A percentile compares a stretch with the other conserved stretches of the same genome.
phyloP scores from a whole-genome alignment of 148 eudicot genomes.

The Bassia scoparia region DNA sequence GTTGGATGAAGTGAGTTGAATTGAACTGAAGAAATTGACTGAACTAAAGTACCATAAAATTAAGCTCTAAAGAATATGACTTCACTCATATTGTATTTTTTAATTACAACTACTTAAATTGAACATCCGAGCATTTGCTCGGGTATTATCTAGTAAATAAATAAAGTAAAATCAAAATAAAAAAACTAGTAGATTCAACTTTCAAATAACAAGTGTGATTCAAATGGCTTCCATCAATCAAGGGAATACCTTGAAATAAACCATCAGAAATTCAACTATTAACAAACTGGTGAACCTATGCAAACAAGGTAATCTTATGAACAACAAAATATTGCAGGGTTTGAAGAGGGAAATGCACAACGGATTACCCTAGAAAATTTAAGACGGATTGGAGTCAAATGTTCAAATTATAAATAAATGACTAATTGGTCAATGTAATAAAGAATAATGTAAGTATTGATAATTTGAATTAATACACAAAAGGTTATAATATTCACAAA shows the following conservation, averaged over 20 bases:
- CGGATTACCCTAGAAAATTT: background rate
- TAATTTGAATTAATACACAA: background rate
- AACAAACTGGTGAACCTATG: background rate
- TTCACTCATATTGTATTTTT: no score
- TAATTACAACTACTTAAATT: no score
- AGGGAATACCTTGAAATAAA: background rate
- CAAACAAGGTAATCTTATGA: conserved; percentile 4
- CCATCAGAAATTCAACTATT: background rate
- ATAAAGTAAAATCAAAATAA: no score
- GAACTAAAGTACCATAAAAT: no score
- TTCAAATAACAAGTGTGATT: background rate
- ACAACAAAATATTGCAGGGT: background rate
- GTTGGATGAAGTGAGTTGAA: no score
- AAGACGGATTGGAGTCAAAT: background rate
- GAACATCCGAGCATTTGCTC: no score
- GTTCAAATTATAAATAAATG: background rate
- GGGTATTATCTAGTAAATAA: no score
- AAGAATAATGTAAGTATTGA: background rate
- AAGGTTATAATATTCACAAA: background rate
- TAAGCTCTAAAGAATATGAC: no score
- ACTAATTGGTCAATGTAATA: background rate
- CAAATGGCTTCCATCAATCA: background rate
- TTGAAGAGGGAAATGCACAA: conserved; percentile 1
- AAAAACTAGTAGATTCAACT: no score
- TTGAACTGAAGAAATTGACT: no score